Base-by-base conservation (phyloP, 805 yeast species). In the Nakazawaea anatomiae region DNA sequence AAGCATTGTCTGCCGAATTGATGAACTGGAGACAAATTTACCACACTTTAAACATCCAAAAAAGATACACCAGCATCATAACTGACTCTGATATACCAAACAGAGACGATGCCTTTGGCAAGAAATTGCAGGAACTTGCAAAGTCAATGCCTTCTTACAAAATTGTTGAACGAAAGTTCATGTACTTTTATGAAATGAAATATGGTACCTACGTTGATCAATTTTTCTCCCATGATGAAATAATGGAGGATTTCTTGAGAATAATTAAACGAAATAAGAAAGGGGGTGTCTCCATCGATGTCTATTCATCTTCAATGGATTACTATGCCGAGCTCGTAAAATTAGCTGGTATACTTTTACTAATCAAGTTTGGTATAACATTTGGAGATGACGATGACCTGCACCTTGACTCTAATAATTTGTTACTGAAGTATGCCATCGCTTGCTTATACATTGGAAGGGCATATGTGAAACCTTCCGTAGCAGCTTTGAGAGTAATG, bases 121-220 rank as follows among this genome's bases (percentile, higher is more conserved):
- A 51, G 35, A 51, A 46, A 39, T 42, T 51, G 25, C 50, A 51
- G 38, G 53, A 51, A 27, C 25, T 51, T 8, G 44, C 44, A 2
- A 46, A 46, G 28, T 7, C 46, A 3, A 27, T 51, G 39, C 53
- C 53, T 3, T 27, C 44, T 4, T 38, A 31, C 25, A 46, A 42
- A 32, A 5, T 42, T 5, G 42, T 51, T 3, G 53, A 51, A 29
- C 9, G 28, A 25, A 46, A 45, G 28, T 50, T 50, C 35, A 5
- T 18, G 14, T 50, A 35, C n/a, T 50, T 50, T 38, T 50, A 46
- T 11, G 39, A 50, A 9, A 41, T 50, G 44, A 46, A 46, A 18
- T 50, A 28, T 32, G 43, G 35, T n/a, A 34, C 41, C 25, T 8
- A 12, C 2, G 30, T 50, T n/a, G 42, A 40, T 14, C 25, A 34